phyloP scores from a whole-genome alignment of 139 green algal genomes.

The Edaphochlamys debaryana region DNA sequence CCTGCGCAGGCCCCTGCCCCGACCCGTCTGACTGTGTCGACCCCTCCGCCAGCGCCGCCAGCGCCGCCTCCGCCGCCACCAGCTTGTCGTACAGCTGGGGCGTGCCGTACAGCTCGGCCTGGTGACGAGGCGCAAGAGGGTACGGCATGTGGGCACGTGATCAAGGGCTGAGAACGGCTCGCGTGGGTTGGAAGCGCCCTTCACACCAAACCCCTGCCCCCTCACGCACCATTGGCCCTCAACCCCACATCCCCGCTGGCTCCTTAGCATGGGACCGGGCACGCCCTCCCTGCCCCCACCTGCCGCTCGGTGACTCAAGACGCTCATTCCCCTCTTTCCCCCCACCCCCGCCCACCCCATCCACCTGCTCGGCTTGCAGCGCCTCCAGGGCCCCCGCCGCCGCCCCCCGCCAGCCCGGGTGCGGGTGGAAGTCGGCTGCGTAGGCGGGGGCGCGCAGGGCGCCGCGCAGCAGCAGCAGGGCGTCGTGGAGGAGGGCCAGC shows the following conservation, averaged over 20 bases:
- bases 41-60: neutral
- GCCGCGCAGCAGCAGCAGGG: conserved; percentile 23
- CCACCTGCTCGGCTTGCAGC: neutral
- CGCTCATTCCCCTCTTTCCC: neutral
- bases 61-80: neutral
- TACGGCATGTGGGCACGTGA: too few species aligned
- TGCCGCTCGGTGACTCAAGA: too few species aligned
- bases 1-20: neutral
- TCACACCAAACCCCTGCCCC: too few species aligned
- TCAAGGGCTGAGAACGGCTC: too few species aligned
- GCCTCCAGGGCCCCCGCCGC: neutral
- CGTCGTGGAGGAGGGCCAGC: conserved; percentile 21
- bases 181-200: too few species aligned
- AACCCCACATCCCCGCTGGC: neutral
- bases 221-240: too few species aligned
- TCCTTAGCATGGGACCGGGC: neutral
- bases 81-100: conserved; percentile 14
- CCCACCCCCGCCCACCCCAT: too few species aligned
- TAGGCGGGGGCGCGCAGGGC: conserved; percentile 12
- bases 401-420: neutral
- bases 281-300: too few species aligned
- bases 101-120: too few species aligned
- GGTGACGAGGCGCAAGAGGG: too few species aligned
- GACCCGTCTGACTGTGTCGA: neutral
- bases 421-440: conserved; percentile 5